Conservation (phyloP, 2,329 filamentous ascomycete species). For the Diaporthe destruens region DNA sequence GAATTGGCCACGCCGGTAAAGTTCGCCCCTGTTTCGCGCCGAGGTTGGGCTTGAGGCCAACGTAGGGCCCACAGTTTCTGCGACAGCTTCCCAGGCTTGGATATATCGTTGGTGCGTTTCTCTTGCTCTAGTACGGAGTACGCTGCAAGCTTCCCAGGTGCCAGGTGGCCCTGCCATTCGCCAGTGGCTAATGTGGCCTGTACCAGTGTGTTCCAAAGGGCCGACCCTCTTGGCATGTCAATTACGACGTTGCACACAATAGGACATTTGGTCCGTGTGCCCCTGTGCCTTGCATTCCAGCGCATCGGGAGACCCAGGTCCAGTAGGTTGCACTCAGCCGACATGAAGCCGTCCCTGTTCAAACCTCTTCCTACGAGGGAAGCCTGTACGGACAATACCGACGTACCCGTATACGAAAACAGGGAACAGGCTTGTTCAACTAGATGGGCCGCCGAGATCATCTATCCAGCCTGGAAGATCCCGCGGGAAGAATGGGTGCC, state of each 20-base stretch:
- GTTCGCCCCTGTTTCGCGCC: constrained; percentile 29
- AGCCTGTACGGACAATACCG: not conserved
- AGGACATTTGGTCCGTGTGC: constrained; percentile 29
- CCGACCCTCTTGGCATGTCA: constrained; percentile 29
- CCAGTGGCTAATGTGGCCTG: not conserved
- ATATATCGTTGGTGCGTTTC: constrained; percentile 23
- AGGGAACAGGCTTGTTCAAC: not conserved
- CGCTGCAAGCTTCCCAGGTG: constrained; percentile 3
- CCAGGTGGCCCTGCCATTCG: constrained; percentile 25
- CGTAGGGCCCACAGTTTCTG: constrained; percentile 17
- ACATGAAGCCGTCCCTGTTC: constrained; percentile 2
- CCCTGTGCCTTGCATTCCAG: constrained; percentile 31
- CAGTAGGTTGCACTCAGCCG: constrained; percentile 21
- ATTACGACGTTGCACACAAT: constrained; percentile 24
- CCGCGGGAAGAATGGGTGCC: not conserved
- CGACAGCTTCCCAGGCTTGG: constrained; percentile 19
- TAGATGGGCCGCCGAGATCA: not conserved
- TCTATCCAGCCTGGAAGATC: not conserved
- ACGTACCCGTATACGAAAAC: not conserved
- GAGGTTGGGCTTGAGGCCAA: constrained; percentile 4
- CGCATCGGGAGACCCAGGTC: constrained; percentile 25
- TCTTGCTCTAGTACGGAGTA: constrained; percentile 22
- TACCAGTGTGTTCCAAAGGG: constrained; percentile 13
- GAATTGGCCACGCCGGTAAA: constrained; percentile 4
- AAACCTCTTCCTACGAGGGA: not conserved